Evolutionary conservation across 1,139 yeast species (phyloP).

Genomic region (Yamadazyma blattariae): DNA sequence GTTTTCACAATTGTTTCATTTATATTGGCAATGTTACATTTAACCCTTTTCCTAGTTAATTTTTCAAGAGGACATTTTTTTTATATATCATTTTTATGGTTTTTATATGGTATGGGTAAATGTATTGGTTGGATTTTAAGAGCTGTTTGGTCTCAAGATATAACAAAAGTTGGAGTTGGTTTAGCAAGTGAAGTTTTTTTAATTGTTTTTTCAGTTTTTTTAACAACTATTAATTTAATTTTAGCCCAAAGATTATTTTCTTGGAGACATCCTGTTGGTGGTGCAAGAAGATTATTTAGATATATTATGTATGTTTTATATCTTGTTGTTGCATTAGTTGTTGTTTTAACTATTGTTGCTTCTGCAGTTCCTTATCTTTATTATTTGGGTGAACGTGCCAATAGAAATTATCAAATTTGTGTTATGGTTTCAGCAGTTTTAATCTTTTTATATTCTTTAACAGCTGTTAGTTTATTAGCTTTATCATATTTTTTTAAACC

Average conservation of each 20-base stretch:
- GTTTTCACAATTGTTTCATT: conserved; percentile 56
- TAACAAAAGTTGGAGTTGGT: conserved; percentile 22
- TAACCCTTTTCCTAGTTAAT: conserved; percentile 50
- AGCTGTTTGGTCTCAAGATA: conserved; percentile 23
- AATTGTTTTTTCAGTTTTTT: conserved; percentile 31
- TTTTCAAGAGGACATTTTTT: conserved; percentile 62
- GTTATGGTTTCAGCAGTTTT: conserved; percentile 31
- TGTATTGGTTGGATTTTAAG: conserved; percentile 61
- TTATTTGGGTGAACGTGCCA: conserved; percentile 22
- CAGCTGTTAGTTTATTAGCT: conserved; percentile 32
- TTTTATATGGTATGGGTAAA: conserved; percentile 50
- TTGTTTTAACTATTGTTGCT: conserved; percentile 32
- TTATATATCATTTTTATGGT: conserved; percentile 55
- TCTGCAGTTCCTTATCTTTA: conserved; percentile 35
- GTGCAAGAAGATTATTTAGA: conserved; percentile 37
- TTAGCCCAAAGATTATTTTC: conserved; percentile 44
- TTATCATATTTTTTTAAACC: conserved; percentile 43
- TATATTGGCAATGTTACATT: conserved; percentile 47
- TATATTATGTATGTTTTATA: conserved; percentile 31
- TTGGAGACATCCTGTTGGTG: conserved; percentile 50
- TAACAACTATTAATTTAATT: conserved; percentile 37
- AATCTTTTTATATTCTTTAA: conserved; percentile 33
- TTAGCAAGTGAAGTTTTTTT: conserved; percentile 33
- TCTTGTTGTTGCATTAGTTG: conserved; percentile 25
- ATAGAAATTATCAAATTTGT: conserved; percentile 24